Evolutionary conservation across 257 asterid genomes (phyloP).

Genomic region (Ligustrum vulgare): DNA sequence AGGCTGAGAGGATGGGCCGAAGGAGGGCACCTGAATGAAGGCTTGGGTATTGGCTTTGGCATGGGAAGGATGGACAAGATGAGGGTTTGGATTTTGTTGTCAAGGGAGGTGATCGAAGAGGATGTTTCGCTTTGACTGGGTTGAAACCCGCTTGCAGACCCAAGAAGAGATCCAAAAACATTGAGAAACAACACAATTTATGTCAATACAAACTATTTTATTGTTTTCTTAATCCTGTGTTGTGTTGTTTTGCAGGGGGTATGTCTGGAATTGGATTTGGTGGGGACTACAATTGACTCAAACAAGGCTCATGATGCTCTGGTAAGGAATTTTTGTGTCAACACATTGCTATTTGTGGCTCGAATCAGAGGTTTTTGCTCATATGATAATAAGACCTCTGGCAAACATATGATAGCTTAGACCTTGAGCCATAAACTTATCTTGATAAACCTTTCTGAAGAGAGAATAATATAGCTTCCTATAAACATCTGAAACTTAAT

Average conservation of each 20-base stretch:
- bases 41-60: too few relatives aligned
- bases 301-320: slow-evolving; percentile 31
- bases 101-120: too few relatives aligned
- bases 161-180: slow-evolving; percentile 59
- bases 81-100: too few relatives aligned
- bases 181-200: slow-evolving; percentile 79
- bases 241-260: slow-evolving; percentile 39
- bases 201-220: background rate
- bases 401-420: background rate
- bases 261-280: slow-evolving; percentile 52
- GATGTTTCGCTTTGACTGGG: slow-evolving; percentile 38
- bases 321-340: slow-evolving; percentile 34
- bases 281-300: too few relatives aligned
- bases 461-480: background rate
- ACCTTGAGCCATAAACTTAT: background rate
- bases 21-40: background rate
- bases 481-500: too few relatives aligned
- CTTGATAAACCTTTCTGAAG: background rate
- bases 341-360: too few relatives aligned
- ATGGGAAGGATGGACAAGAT: too few relatives aligned
- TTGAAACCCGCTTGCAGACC: slow-evolving; percentile 76
- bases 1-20: slow-evolving; percentile 39
- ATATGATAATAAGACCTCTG: background rate
- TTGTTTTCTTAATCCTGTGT: background rate
- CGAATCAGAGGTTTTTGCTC: too few relatives aligned